phyloP scores from a whole-genome alignment of 805 yeast genomes.

The Hanseniaspora singularis region DNA sequence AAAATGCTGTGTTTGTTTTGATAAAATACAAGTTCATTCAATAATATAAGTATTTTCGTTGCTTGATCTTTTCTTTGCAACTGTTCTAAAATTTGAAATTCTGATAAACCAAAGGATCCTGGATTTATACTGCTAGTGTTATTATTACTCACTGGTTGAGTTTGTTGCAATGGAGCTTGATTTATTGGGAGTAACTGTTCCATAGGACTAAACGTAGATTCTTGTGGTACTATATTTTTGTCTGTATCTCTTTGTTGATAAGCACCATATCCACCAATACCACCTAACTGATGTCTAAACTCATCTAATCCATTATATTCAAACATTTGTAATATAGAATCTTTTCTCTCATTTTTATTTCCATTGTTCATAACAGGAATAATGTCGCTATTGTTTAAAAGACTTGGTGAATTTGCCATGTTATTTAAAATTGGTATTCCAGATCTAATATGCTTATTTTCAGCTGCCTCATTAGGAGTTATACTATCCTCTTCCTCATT shows the following conservation, averaged over 20 bases:
- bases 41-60: conserved; percentile 2
- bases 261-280: conserved; percentile 15
- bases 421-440: conserved; percentile 14
- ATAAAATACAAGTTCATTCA: conserved; percentile 2
- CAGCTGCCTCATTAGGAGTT: conserved; percentile 56
- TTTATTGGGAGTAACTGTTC: too few relatives aligned
- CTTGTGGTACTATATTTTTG: too few relatives aligned
- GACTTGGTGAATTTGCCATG: conserved; percentile 7
- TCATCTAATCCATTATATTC: conserved; percentile 12
- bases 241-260: too few relatives aligned
- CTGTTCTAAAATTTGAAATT: not conserved
- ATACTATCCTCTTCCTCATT: conserved; percentile 37
- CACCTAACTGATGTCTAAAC: conserved; percentile 15
- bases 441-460: conserved; percentile 9
- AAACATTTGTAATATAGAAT: conserved; percentile 5
- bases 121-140: too few relatives aligned
- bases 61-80: conserved; percentile 4
- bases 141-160: too few relatives aligned
- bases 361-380: too few relatives aligned
- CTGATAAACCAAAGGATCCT: not conserved
- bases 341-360: too few relatives aligned
- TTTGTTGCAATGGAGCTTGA: not conserved
- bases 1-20: conserved; percentile 6
- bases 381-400: not conserved
- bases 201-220: too few relatives aligned